Evolutionary conservation across 2,329 filamentous ascomycete species (phyloP), one percentile per base, ranked within the genome.

Genomic region (Alternaria sp.): DNA sequence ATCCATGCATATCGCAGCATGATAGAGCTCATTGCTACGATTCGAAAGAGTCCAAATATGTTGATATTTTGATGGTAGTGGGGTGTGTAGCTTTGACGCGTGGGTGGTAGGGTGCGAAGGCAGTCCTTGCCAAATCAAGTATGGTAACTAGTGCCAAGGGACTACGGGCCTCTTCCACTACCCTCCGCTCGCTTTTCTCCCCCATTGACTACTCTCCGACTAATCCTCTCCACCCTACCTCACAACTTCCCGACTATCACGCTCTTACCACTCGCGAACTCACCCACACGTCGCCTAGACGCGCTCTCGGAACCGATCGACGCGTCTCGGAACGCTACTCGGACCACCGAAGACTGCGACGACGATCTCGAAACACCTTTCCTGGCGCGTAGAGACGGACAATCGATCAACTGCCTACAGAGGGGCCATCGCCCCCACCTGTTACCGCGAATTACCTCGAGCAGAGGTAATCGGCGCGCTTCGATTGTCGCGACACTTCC

Each of bases 1-100:
- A 65, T 61, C 53, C 56, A 63, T 23, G 26, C 18, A 20, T 63
- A 63, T 60, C 65, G 66, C 68, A 57, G 55, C 5, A 41, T 58
- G 53, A 65, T 64, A 63, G 28, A 58, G n/a, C 66, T 61, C 50
- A 44, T 47, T 62, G 51, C 37, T 79, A 78, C 82, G 88, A 88
- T 81, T 82, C 83, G 74, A 89, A 89, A 74, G 85, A 92, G 89
- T 87, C 87, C 85, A 89, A 88, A 84, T 86, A 91, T 80, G 83
- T 81, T 75, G 80, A 79, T 77, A 71, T 81, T 82, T 78, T 71
- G 70, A 66, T 68, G 71, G 68, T 68, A 67, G 71, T 59, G 65
- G 63, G 63, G 71, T 71, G 78, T 72, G 75, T 55, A 70, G 74
- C 71, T 59, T 66, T 54, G 58, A 51, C 60, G 67, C 74, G 74